Base-by-base conservation (phyloP, 2,329 filamentous ascomycete species). In the Sphaceloma murrayae region DNA sequence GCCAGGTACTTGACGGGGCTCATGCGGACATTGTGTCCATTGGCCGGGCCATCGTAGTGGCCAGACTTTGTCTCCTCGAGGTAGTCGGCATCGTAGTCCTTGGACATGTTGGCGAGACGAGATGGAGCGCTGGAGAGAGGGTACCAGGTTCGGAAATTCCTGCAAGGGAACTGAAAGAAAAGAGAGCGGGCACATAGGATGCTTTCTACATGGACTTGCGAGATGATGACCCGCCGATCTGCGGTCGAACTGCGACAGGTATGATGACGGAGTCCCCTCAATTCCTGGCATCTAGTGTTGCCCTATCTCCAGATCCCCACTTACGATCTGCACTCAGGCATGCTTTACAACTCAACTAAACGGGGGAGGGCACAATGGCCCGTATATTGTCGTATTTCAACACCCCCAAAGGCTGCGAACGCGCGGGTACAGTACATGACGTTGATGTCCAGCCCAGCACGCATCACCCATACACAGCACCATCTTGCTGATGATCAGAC, bases 1-100 rank as follows among this genome's bases (percentile, higher is more conserved):
- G 64, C 63, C 10, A 74, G 54, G 54, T 78, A 78, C 47, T 62
- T 63, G 11, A 64, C 63, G 1, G 61, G 54, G 21, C 61, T 54
- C 62, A 68, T 67, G 9, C 53, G 40, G 19, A 46, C 32, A 11
- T 47, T 50, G 13, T 53, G 48, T 21, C 52, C 53, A 5, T 53
- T 47, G 18, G 33, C 46, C 7, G 36, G 46, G 36, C 26, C 36
- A 29, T 40, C 26, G 36, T 40, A 40, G 7, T 30, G 30, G 13
- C 31, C 31, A 11, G 42, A 30, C 30, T 32, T 34, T 21, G 24
- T 34, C 32, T 34, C 32, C 42, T 34, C 42, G 14, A 34, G n/a
- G 13, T 34, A 45, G 19, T 34, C 42, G 16, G 42, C 11, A 5
- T 34, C 32, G 22, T 45, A 45, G 7, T 34, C 31, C 11, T 32